Evolutionary conservation across 306 rosid species (phyloP), one percentile per base, ranked within the genome.

Genomic region (Astragalus membranaceus): DNA sequence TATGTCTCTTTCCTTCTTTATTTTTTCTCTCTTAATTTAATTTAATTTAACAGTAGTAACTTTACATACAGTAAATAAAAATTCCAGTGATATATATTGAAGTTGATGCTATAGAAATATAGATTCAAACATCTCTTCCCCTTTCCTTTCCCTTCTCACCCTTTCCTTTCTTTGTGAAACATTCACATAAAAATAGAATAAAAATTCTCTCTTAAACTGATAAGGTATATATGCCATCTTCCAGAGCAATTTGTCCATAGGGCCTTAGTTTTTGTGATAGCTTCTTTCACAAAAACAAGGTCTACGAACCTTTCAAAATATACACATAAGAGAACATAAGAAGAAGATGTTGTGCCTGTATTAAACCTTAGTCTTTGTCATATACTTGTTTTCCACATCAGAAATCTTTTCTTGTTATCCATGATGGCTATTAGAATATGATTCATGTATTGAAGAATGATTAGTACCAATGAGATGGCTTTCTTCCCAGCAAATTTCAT

Each of bases 401-500:
- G 65, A 75, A 44, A 42, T 51, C 75, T 66, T 68, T 67, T 78
- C 43, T 60, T 64, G 55, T 47, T 7, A 47, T 56, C 75, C 69
- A 70, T 33, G 10, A 68, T 51, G 32, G 8, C 30, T 1, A 51
- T 51, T 7, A 17, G 30, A 51, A 32, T 13, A 48, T 14, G 69
- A 62, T 61, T 70, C 55, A 60, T 54, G 68, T 60, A 70, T 70
- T 74, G 75, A 69, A 74, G 84, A 75, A 69, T 71, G 84, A 75
- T 67, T 51, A 67, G 59, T 72, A 64, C 72, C 69, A 86, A 86
- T 88, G 91, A 89, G 76, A 95, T 95, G 97, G 90, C 92, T 54
- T 95, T 95, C 85, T 95, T 95, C 79, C 84, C 91, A 16, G 75
- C 97, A 80, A 91, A 95, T 78, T 95, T 95, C 90, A 91, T 91